phyloP scores from a whole-genome alignment of 75 land plant genomes.

The Larix kaempferi region DNA sequence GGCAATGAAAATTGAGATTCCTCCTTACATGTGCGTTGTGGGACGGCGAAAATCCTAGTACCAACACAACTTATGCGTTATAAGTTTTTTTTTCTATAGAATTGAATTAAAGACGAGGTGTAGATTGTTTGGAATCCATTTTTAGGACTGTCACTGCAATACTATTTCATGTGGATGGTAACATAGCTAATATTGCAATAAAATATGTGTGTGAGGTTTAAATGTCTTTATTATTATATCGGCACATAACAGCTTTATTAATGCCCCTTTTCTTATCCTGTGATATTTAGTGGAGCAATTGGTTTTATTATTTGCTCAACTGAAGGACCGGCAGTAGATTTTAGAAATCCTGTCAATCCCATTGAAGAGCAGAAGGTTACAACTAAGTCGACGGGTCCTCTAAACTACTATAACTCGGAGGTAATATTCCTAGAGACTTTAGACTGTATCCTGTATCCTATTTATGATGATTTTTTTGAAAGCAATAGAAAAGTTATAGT shows the following conservation, averaged over 20 bases:
- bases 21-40: too few species aligned
- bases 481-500: neutral
- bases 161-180: too few species aligned
- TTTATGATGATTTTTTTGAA: neutral
- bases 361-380: slow-evolving; percentile 52
- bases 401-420: slow-evolving; percentile 88
- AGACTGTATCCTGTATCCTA: neutral
- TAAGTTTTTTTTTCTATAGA: too few species aligned
- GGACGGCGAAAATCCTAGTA: too few species aligned
- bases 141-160: too few species aligned
- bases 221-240: neutral
- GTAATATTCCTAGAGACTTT: slow-evolving; percentile 22
- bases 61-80: too few species aligned
- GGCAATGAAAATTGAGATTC: too few species aligned
- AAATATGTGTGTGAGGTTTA: too few species aligned
- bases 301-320: slow-evolving; percentile 92
- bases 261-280: neutral
- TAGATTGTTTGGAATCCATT: too few species aligned
- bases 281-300: slow-evolving; percentile 72
- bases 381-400: slow-evolving; percentile 36
- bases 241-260: slow-evolving; percentile 1
- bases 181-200: too few species aligned
- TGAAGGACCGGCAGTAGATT: slow-evolving; percentile 77
- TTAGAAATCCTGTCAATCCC: slow-evolving; percentile 72
- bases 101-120: too few species aligned